phyloP scores from a whole-genome alignment of 805 yeast genomes.

The Sugiyamaella smithiae region DNA sequence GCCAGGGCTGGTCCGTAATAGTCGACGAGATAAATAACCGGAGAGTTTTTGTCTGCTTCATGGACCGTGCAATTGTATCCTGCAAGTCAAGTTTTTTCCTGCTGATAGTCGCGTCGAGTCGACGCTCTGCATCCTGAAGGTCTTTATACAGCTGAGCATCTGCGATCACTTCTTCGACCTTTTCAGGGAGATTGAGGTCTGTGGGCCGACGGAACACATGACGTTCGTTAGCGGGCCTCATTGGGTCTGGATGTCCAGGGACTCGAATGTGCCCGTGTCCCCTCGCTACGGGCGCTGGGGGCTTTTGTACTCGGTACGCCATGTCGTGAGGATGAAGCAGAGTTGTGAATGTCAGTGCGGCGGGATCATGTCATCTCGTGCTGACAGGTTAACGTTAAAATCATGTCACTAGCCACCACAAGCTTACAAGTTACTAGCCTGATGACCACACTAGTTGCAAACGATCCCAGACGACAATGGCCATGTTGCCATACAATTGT shows the following conservation, averaged over 20 bases:
- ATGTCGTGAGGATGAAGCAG: not conserved
- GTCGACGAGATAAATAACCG: constrained; percentile 82
- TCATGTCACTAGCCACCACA: too few relatives aligned
- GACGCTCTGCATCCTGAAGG: constrained; percentile 75
- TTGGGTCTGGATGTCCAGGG: not conserved
- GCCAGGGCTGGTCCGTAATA: constrained; percentile 89
- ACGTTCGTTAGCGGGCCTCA: constrained; percentile 14
- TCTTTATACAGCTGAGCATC: constrained; percentile 71
- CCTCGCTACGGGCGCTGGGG: not conserved
- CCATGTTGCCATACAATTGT: too few relatives aligned
- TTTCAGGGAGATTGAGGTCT: constrained; percentile 49
- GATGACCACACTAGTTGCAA: too few relatives aligned
- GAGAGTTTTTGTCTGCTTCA: constrained; percentile 53
- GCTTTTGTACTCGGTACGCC: not conserved
- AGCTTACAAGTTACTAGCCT: too few relatives aligned
- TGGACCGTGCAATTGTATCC: constrained; percentile 54
- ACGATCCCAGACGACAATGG: too few relatives aligned
- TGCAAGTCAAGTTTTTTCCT: constrained; percentile 84
- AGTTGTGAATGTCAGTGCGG: too few relatives aligned
- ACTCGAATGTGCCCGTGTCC: not conserved
- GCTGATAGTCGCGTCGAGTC: constrained; percentile 74
- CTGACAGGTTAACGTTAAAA: too few relatives aligned
- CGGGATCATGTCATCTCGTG: too few relatives aligned
- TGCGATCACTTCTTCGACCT: constrained; percentile 50
- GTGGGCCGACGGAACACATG: constrained; percentile 41